Evolutionary conservation across 345 rosid species (phyloP), one percentile per base, ranked within the genome.

Genomic region (Lepidium africanum): DNA sequence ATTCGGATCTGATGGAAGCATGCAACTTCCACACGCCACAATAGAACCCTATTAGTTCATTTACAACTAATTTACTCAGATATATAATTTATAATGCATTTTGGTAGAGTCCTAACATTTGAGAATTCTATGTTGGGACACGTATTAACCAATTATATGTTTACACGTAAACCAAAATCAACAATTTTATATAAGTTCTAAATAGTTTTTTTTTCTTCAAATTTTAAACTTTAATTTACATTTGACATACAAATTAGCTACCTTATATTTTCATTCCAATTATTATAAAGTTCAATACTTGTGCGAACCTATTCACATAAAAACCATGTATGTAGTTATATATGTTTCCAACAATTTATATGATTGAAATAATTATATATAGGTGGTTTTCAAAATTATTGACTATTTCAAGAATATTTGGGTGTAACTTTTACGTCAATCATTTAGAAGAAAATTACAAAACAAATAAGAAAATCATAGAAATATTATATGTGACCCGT

Each of bases 11-110:
- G 21, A 40, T 56, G 33, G 57, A 51, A 41, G 62, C 47, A 51
- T 51, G 61, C 54, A 14, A 33, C n/a, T n/a, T 62, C 69, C 69
- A 71, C 75, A 53, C 63, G 69, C 69, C 69, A 53, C 13, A 2
- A 15, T 25, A 23, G 15, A 53, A 33, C 38, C 45, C 52, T 17
- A 15, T 17, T 60, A 60, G 16, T 25, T 70, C 46, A 19, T 19
- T 57, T 2, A 10, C 3, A 43, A 6, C 7, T 4, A 23, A 23
- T 6, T 5, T 49, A 23, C 4, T 12, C 16, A 3, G 1, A 50
- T 25, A 6, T 50, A n/a, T 39, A 58, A 10, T 8, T 27, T 56
- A 17, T 37, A 21, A 37, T 56, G 45, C 45, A 56, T 36, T 14
- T 36, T 14, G 6, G 0, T 56, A 56, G n/a, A 17, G 38, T 56